These are phyloP conservation scores for Sclerotinia glacialis DNA, from an alignment of 2,329 filamentous ascomycete species.

Conservation along the genomic window DNA sequence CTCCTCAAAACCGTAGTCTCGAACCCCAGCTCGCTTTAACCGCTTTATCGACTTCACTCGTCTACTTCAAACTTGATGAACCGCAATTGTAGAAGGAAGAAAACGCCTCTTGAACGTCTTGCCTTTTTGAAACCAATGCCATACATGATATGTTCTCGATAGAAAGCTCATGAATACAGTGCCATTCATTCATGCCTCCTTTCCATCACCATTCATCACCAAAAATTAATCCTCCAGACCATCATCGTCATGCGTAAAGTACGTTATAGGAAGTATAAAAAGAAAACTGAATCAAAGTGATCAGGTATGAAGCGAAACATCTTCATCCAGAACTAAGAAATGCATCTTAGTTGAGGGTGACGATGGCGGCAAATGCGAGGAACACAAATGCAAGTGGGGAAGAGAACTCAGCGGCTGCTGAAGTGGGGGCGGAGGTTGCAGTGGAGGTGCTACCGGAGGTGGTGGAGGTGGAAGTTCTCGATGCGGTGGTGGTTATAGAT, in stretches of 20 bases:
- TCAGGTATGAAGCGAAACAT: conserved; percentile 12
- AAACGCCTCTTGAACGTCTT: background rate
- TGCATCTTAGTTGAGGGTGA: conserved; percentile 34
- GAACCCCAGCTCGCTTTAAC: background rate
- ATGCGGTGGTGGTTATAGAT: conserved; percentile 14
- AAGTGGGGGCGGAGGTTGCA: conserved; percentile 23
- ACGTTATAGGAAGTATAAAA: conserved; percentile 19
- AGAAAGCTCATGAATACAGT: background rate
- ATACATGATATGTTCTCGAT: background rate
- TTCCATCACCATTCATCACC: background rate
- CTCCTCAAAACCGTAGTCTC: background rate
- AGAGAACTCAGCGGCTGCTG: conserved; percentile 30
- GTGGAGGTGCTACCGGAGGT: conserved; percentile 16
- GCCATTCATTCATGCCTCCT: background rate
- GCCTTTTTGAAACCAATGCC: background rate
- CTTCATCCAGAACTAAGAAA: background rate
- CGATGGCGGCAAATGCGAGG: conserved; percentile 36
- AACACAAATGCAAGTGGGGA: conserved; percentile 37
- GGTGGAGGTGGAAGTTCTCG: conserved; percentile 4
- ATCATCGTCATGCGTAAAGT: conserved; percentile 20
- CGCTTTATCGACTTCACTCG: background rate
- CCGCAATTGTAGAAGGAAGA: background rate
- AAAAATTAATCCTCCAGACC: conserved; percentile 15
- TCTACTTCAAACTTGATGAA: background rate
- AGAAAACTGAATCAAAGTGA: conserved; percentile 14